Evolutionary conservation across 441 rosid species (phyloP), one percentile per base, ranked within the genome.

Genomic region (Erodium trifolium): DNA sequence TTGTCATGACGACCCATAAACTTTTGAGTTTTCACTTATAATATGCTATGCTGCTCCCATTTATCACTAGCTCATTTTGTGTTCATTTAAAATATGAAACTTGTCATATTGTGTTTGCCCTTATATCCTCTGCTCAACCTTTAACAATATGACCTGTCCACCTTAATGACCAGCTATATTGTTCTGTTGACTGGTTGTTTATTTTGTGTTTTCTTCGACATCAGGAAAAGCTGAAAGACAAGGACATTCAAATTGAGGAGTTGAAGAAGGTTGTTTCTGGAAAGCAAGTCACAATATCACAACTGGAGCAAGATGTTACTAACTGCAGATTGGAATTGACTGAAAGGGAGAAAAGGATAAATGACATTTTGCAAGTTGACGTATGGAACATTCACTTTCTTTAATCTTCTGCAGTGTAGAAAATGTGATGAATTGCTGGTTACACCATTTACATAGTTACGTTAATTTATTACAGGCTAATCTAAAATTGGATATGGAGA

Each of bases 301-400:
- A 79, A 76, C 69, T 90, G 84, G 96, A 92, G 84, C 85, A 80
- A 76, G 92, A 91, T 70, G 82, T 95, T 76, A 74, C 86, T 70
- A 87, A 80, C 75, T 75, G 83, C 80, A 85, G 80, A 78, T 68
- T 70, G 69, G 96, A 87, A 68, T 80, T 90, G 79, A 82, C 72
- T 71, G 92, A 85, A 75, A 84, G 79, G 80, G 94, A 90, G 76
- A 85, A 79, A 78, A 86, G 75, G 78, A 81, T 88, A 63, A 85
- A 80, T 71, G 93, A 87, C 31, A 68, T 78, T 49, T 49, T 49
- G 57, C 57, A 49, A 49, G 57, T 49, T 35, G 94, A 95, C 95
- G 99, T 92, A 78, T 47, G 55, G 23, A 49, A 49, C 17, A 49
- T 14, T 49, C 2, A 27, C 31, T 60, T 3, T 11, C 2, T 55